Base-by-base conservation (phyloP, 2,329 filamentous ascomycete genomes). In the Scortechinia acanthostroma region DNA sequence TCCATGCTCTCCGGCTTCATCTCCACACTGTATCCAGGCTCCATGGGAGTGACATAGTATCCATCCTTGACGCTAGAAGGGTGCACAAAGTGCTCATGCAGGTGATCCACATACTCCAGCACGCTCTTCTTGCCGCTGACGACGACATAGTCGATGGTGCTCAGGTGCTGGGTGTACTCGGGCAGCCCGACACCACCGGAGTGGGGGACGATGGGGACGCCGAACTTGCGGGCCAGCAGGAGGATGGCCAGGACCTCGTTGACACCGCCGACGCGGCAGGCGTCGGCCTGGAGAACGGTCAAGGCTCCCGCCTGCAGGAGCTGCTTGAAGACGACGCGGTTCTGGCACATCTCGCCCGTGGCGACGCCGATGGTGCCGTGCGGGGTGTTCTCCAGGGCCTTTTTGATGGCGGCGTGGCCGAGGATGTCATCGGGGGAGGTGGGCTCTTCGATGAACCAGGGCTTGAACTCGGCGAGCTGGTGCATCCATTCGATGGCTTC, bases 311-410 rank as follows among this genome's bases (percentile, higher is more conserved):
- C 72, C 60, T 83, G 78, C 44, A 95, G 76, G 49, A 95, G 77
- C 66, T 95, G 90, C 75, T 95, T 95, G 78, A 95, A 95, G 56
- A 95, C 80, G 52, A 95, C 87, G 30, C 90, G 82, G 71, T 95
- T 95, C 70, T 95, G 90, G 69, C 88, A 93, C 88, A 95, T 94
- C 69, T 95, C 90, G 50, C 90, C 90, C 0, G 90, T 95, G 4
- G 90, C 90, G 3, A 95, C 90, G 47, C 88, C 88, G 55, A 95
- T 19, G 25, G 25, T 88, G 47, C 77, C 78, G 58, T 80, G 71
- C 0, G 86, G 81, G 35, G 17, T 40, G 17, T 40, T 19, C 55
- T 76, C 75, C 10, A 95, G 80, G 3, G 89, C 89, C 49, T 91
- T 84, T 44, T 87, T 81, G 55, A 95, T 82, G 3, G 87, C 84